These are phyloP conservation scores for Trichophyton mentagrophytes DNA, from an alignment of 2,329 filamentous ascomycete genomes.

Conservation along the genomic window DNA sequence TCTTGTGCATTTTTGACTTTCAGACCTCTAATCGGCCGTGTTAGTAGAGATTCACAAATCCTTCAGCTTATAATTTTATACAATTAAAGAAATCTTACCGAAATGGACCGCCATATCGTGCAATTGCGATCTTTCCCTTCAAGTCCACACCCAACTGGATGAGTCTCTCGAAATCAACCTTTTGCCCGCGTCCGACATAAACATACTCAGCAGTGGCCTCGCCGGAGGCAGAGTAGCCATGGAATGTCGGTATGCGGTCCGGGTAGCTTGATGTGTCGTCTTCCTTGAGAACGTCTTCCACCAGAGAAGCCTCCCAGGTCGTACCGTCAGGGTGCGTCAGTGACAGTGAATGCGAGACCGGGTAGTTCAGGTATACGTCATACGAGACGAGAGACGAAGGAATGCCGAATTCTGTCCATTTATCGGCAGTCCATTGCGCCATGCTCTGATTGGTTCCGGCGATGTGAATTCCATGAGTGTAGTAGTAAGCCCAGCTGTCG, in stretches of 20 bases:
- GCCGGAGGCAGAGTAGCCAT: conserved; percentile 37
- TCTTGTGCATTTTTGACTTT: conserved; percentile 39
- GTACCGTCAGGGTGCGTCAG: conserved; percentile 16
- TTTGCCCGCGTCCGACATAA: conserved; percentile 32
- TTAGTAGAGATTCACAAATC: background rate
- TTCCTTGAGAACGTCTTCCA: conserved; percentile 16
- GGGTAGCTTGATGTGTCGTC: conserved; percentile 18
- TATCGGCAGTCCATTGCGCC: conserved; percentile 22
- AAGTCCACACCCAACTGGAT: conserved; percentile 31
- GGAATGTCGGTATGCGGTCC: conserved; percentile 34
- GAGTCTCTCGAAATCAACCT: conserved; percentile 36
- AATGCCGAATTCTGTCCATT: conserved; percentile 20
- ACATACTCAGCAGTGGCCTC: conserved; percentile 37
- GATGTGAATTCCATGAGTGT: conserved; percentile 21
- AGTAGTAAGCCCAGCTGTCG: conserved; percentile 21
- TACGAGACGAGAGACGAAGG: conserved; percentile 17
- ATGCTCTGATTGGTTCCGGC: conserved; percentile 21
- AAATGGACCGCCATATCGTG: conserved; percentile 35
- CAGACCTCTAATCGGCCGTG: conserved; percentile 23
- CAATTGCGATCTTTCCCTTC: conserved; percentile 38
- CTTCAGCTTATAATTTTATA: background rate
- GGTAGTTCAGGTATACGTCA: conserved; percentile 20
- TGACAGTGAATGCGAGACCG: conserved; percentile 18
- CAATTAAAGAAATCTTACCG: conserved; percentile 7
- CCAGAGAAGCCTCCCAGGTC: conserved; percentile 13